A percentile compares a stretch with the other conserved stretches of the same genome.
Conservation (phyloP, 345 rosid genomes). For the Garcia nutans region DNA sequence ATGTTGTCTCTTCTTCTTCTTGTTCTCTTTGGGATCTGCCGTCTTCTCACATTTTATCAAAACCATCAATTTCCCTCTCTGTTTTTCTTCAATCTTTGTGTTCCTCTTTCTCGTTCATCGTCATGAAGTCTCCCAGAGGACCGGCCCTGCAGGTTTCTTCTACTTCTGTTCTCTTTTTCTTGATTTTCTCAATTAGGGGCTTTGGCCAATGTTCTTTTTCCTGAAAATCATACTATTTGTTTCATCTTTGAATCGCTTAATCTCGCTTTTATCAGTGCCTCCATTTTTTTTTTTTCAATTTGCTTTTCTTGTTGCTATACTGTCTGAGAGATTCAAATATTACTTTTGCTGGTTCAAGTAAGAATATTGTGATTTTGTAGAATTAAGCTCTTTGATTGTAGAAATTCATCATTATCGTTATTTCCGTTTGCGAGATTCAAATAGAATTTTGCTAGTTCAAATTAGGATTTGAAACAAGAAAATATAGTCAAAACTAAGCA, state of each 20-base stretch:
- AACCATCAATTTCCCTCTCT: not conserved
- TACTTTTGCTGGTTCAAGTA: not conserved
- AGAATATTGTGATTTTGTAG: too few relatives aligned
- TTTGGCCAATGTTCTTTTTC: not conserved
- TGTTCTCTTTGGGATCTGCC: not conserved
- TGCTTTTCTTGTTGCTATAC: not conserved
- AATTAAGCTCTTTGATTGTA: too few relatives aligned
- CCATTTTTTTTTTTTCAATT: not conserved
- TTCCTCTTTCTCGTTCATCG: not conserved
- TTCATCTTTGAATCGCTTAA: too few relatives aligned
- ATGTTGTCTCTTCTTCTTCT: not conserved
- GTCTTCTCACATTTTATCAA: not conserved
- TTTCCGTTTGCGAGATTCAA: too few relatives aligned
- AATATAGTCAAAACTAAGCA: too few relatives aligned
- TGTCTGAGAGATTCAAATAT: not conserved
- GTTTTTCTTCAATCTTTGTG: not conserved
- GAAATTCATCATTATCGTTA: too few relatives aligned
- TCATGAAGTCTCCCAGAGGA: conserved; percentile 2
- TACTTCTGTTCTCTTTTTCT: not conserved
- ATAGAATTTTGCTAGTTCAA: too few relatives aligned
- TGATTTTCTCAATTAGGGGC: not conserved
- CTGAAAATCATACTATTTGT: not conserved
- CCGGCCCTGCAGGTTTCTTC: not conserved
- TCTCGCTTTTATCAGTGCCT: not conserved
- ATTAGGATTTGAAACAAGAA: not conserved